Base-by-base conservation (phyloP, 2,329 filamentous ascomycete species). In the Juglanconis sp. region DNA sequence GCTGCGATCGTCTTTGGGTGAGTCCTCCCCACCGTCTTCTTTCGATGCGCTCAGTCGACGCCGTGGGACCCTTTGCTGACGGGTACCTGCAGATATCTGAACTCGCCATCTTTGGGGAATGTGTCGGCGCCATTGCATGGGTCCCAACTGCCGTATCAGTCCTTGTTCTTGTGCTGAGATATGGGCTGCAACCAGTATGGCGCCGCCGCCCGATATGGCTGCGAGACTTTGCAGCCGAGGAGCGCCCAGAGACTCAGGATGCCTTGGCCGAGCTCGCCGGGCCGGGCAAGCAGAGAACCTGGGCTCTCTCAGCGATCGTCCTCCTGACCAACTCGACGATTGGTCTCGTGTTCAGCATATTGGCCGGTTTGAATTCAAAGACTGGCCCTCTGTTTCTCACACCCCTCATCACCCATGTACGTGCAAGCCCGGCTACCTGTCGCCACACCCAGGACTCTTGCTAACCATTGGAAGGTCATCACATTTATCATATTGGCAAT, bases 161-260 rank as follows among this genome's bases (percentile, higher is more conserved):
- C 4, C 13, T 70, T 40, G 64, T 71, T 6, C 59, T 74, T 10
- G 30, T 71, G 1, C 64, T 71, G 54, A 70, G 70, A 32, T 75
- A 74, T 46, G 67, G 60, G 4, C 51, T 72, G 15, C 63, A 63
- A 1, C 69, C 72, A 2, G 34, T 72, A 2, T 74, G 72, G 73
- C 61, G 59, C 1, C 65, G 67, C 7, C 71, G 73, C 15, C 71
- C 72, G 3, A 8, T 67, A 8, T 76, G 73, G 72, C 65, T 76
- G 48, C 71, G 70, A 50, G 64, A 60, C 31, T 74, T 76, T 59
- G 71, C 71, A 4, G 66, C 67, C 3, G 72, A 75, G 57, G 58
- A 46, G 32, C 40, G 30, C 24, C 47, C 56, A 46, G 59, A 59
- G 30, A 31, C 56, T 55, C 52, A 64, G 9, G 17, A 13, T 36